Percentiles rank a stretch among this genome's conserved stretches.
phyloP scores from a whole-genome alignment of 139 green algal species.

The Chlamydomonas sp. region DNA sequence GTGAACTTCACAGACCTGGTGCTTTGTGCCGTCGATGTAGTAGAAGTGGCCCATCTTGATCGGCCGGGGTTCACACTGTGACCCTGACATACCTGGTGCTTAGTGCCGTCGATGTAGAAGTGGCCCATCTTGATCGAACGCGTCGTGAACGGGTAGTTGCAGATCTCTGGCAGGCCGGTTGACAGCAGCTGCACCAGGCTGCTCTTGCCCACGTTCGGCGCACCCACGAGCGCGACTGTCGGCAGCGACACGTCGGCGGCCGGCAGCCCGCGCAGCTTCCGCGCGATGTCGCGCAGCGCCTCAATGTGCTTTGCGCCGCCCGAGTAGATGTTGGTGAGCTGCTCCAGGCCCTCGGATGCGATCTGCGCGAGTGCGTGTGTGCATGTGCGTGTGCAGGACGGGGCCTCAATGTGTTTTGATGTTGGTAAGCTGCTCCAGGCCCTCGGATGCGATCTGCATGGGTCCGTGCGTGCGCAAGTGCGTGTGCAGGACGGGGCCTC shows the following conservation, averaged over 20 bases:
- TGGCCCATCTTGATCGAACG: slow-evolving; percentile 94
- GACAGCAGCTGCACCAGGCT: slow-evolving; percentile 84
- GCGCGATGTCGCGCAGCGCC: slow-evolving; percentile 34
- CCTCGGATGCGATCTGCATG: no score
- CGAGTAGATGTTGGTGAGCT: background rate
- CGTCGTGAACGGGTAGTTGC: slow-evolving; percentile 98
- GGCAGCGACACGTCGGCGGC: slow-evolving; percentile 69
- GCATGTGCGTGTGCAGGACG: no score
- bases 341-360: slow-evolving; percentile 7
- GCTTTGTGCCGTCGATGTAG: slow-evolving; percentile 56
- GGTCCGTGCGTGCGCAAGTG: no score
- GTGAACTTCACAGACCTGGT: no score
- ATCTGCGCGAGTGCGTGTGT: background rate
- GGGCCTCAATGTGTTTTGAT: no score
- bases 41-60: slow-evolving; percentile 99
- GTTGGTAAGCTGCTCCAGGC: no score
- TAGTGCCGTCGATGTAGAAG: slow-evolving; percentile 76
- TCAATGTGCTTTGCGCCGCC: slow-evolving; percentile 5
- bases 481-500: no score
- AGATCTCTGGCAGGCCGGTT: slow-evolving; percentile 68
- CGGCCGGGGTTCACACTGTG: no score
- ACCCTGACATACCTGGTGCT: slow-evolving; percentile 72
- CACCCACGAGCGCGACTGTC: slow-evolving; percentile 61
- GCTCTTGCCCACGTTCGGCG: slow-evolving; percentile 72
- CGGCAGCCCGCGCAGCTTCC: slow-evolving; percentile 67